Evolutionary conservation across 202 grass and related monocot genomes (phyloP), one percentile per base, ranked within the genome.

Genomic region (Zoysia matrella): DNA sequence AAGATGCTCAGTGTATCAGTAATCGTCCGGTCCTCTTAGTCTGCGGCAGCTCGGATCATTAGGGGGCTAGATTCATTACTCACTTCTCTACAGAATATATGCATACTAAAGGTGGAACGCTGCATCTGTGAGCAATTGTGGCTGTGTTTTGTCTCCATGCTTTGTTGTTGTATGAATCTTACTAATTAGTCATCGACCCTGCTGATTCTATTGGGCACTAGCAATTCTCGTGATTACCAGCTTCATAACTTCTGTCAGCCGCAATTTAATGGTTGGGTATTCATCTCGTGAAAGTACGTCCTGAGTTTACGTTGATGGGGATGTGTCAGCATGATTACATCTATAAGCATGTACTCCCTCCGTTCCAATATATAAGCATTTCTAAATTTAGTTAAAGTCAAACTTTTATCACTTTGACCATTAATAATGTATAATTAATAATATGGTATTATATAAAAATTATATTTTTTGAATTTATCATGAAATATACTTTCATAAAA

Each of bases 61-160:
- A 64, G 15, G 74, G 72, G 48, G 14, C 57, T 51, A 73, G 58
- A 87, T 87, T 77, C 30, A 36, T 66, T 60, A 67, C 68, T 83
- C 54, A 51, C 39, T 6, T 9, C 6, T 51, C 16, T 52, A 40
- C 44, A 44, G 18, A 54, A 15, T 71, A 42, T 65, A 42, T 14
- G 65, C 75, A 58, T 57, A 14, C 65, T 48, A 47, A 7, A 39
- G 5, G 9, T 54, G n/a, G 50, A 12, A 7, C n/a, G 2, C 73
- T 7, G 61, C 30, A 11, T 77, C 1, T 14, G 4, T 79, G 63
- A 78, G 79, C 73, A 49, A 7, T 51, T 58, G 50, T 13, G 18
- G 70, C 16, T 55, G 18, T 75, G 8, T 71, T 65, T 69, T 64
- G 44, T 61, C 45, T 73, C 5, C 2, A 63, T 78, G 40, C 7